These are phyloP conservation scores for Wickerhamiella galacta DNA, from an alignment of 805 yeast species.

Conservation along the genomic window DNA sequence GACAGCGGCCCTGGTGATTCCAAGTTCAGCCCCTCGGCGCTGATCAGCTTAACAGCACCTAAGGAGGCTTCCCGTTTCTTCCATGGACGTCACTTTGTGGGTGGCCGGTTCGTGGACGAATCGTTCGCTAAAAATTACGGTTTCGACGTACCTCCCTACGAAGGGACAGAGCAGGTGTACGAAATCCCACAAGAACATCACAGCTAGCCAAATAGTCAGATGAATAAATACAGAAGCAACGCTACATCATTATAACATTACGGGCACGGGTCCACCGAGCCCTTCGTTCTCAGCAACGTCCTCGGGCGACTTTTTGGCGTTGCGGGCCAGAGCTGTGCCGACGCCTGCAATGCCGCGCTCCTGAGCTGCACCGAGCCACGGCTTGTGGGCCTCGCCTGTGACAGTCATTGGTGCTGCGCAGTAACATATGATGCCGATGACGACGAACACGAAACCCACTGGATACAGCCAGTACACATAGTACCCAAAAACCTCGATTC, in stretches of 20 bases:
- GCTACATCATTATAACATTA: no score
- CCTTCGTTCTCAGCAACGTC: no score
- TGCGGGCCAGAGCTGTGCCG: conserved; percentile 19
- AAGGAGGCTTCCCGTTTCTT: conserved; percentile 62
- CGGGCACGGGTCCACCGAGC: no score
- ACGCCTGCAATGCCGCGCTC: conserved; percentile 21
- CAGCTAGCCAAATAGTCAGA: no score
- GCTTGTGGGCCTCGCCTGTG: conserved; percentile 27
- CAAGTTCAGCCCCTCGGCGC: conserved; percentile 41
- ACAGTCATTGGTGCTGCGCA: conserved; percentile 22
- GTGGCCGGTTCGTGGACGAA: conserved; percentile 70
- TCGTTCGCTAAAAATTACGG: conserved; percentile 57
- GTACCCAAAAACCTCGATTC: conserved; percentile 30
- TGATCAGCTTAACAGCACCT: conserved; percentile 85
- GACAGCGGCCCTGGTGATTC: conserved; percentile 54
- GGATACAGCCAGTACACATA: conserved; percentile 31
- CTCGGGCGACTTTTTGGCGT: no score
- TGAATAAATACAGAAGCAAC: no score
- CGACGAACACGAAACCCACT: conserved; percentile 29
- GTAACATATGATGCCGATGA: conserved; percentile 27
- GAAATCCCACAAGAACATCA: no score
- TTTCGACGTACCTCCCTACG: conserved; percentile 46
- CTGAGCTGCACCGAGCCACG: conserved; percentile 26
- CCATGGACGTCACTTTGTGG: conserved; percentile 52
- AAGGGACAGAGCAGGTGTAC: conserved; percentile 40